phyloP scores from a whole-genome alignment of 2,329 filamentous ascomycete species.

The Fusarium multiceps region DNA sequence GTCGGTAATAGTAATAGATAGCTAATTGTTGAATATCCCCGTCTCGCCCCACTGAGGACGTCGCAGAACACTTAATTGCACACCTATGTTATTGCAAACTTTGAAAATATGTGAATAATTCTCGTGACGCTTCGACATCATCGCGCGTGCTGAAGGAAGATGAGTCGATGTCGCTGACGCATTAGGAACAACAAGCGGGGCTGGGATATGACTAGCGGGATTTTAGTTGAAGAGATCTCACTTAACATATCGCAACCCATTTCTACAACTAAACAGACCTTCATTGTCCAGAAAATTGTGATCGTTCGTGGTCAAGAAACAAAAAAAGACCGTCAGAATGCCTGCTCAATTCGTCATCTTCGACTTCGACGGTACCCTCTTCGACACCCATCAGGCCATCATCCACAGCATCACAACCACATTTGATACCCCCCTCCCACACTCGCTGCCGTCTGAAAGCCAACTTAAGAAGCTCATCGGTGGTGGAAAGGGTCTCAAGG shows the following conservation, averaged over 20 bases:
- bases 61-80: no score
- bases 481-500: neutral
- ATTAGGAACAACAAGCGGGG: neutral
- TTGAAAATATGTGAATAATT: no score
- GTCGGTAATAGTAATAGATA: no score
- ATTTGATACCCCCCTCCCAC: neutral
- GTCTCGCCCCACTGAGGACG: no score
- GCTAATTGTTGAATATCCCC: no score
- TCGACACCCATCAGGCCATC: constrained; percentile 16
- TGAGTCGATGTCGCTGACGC: neutral
- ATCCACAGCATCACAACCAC: constrained; percentile 13
- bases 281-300: no score
- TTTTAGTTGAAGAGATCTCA: neutral
- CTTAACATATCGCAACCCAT: accelerated
- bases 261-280: no score
- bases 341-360: constrained; percentile 10
- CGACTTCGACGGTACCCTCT: constrained; percentile 16
- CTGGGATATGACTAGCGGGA: neutral
- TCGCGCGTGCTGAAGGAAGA: no score
- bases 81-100: no score
- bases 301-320: no score
- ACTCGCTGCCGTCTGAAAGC: neutral
- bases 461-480: neutral
- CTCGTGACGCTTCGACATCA: no score
- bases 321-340: neutral